Conservation (phyloP, 2,329 filamentous ascomycete genomes). For the Coleophoma crateriformis region DNA sequence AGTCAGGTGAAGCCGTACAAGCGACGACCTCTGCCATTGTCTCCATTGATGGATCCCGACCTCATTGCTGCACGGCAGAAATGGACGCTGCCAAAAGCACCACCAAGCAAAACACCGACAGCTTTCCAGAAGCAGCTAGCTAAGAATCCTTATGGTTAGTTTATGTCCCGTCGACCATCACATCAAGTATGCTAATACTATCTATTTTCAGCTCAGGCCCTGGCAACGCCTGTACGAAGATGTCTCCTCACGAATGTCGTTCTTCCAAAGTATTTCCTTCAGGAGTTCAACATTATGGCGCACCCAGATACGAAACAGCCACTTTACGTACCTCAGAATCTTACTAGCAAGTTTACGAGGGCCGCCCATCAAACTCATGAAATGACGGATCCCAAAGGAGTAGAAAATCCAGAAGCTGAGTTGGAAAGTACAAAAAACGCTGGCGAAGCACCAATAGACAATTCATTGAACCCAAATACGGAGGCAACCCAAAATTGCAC, state of each 20-base stretch:
- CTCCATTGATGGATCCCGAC: slow-evolving; percentile 40
- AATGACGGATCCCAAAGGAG: background rate
- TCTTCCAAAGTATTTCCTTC: slow-evolving; percentile 58
- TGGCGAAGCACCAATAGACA: background rate
- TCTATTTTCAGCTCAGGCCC: slow-evolving; percentile 45
- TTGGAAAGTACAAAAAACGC: background rate
- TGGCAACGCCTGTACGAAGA: slow-evolving; percentile 53
- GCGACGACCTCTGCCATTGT: slow-evolving; percentile 33
- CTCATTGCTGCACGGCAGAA: slow-evolving; percentile 29
- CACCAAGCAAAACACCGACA: slow-evolving; percentile 32
- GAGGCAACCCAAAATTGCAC: background rate
- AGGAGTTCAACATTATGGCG: slow-evolving; percentile 50
- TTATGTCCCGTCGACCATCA: background rate
- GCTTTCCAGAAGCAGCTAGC: slow-evolving; percentile 50
- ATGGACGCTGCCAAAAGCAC: slow-evolving; percentile 12
- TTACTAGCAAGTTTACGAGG: slow-evolving; percentile 15
- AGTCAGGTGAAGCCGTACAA: background rate
- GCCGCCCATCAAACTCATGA: background rate
- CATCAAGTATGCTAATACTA: slow-evolving; percentile 3
- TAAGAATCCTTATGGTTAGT: slow-evolving; percentile 59
- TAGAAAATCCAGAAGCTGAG: background rate
- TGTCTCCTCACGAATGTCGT: slow-evolving; percentile 42
- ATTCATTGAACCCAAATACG: background rate
- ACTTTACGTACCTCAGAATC: slow-evolving; percentile 50
- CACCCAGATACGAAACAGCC: slow-evolving; percentile 46